Evolutionary conservation across 2,329 filamentous ascomycete genomes (phyloP).

Genomic region (Nothopassalora personata): DNA sequence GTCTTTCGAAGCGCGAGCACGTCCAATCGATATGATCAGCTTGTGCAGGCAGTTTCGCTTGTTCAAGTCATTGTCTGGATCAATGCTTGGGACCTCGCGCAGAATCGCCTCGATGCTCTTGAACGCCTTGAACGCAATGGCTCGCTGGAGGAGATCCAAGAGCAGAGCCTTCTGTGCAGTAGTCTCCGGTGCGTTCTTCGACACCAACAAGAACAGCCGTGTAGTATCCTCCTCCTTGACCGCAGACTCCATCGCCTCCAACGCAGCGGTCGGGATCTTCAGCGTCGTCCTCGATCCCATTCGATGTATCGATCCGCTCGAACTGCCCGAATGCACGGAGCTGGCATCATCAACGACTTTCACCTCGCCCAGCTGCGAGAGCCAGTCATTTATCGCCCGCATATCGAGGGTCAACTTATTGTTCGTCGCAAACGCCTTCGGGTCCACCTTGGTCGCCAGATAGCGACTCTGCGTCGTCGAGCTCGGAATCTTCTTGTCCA

Average conservation of each 20-base stretch:
- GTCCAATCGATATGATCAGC: conserved; percentile 84
- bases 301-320: conserved; percentile 62
- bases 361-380: conserved; percentile 72
- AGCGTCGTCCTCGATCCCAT: conserved; percentile 70
- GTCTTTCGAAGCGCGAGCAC: conserved; percentile 55
- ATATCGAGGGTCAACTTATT: conserved; percentile 53
- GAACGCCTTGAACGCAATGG: conserved; percentile 65
- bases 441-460: conserved; percentile 83
- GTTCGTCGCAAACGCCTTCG: conserved; percentile 80
- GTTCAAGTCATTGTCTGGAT: conserved; percentile 90
- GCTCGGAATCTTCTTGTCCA: conserved; percentile 86
- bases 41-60: conserved; percentile 89
- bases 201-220: conserved; percentile 46
- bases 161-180: conserved; percentile 60
- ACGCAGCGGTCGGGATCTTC: conserved; percentile 60
- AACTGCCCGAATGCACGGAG: conserved; percentile 57
- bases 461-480: conserved; percentile 73
- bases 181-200: conserved; percentile 32
- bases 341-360: conserved; percentile 66
- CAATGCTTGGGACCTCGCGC: conserved; percentile 61
- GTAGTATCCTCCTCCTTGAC: conserved; percentile 63
- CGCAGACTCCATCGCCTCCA: conserved; percentile 68
- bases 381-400: conserved; percentile 80
- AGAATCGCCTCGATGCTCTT: conserved; percentile 68
- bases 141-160: conserved; percentile 72